Base-by-base conservation (phyloP, 495 filamentous ascomycete species). In the Penicillium samsonianum region DNA sequence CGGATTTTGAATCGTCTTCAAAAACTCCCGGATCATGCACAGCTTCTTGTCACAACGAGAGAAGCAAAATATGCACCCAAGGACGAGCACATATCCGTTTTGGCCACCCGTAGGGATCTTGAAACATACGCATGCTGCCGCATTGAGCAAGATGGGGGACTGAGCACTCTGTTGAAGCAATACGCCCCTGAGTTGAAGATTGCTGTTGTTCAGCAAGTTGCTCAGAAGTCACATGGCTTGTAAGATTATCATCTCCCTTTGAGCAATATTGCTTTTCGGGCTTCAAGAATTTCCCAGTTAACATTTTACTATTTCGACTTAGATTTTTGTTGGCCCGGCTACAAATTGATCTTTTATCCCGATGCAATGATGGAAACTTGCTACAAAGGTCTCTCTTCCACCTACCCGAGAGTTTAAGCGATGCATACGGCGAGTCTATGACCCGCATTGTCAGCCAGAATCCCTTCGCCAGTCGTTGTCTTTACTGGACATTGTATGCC, bases 371-470 rank as follows among this genome's bases (percentile, higher is more conserved):
- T 33, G 43, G 55, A 2, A 57, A 10, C 44, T 37, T 73, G 6
- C 59, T 70, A 23, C 45, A 75, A 43, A 58, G 58, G 42, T 63
- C 70, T 0, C 59, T 75, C 2, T 9, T 53, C 2, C 68, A 73
- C 55, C 50, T 75, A 0, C 70, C 72, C 0, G 63, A 69, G 38
- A 75, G 49, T n/a, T 46, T 75, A 0, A 59, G 28, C 23, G 72
- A 73, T 2, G 65, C 72, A 2, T 75, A 75, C 38, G 70, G 64
- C 1, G 72, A 75, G 48, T 44, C 66, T 3, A 72, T 75, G 70
- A 73, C 61, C 6, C 67, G 57, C 14, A 40, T 75, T 6, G 60
- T 69, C 0, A 70, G 72, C 31, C 58, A 65, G 20, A 65, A 53
- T 20, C 44, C 57, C 6, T 43, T 10, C 8, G 65, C 67, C 14